Evolutionary conservation across 2,329 filamentous ascomycete species (phyloP), one percentile per base, ranked within the genome.

Genomic region (Scytalidium lignicola): DNA sequence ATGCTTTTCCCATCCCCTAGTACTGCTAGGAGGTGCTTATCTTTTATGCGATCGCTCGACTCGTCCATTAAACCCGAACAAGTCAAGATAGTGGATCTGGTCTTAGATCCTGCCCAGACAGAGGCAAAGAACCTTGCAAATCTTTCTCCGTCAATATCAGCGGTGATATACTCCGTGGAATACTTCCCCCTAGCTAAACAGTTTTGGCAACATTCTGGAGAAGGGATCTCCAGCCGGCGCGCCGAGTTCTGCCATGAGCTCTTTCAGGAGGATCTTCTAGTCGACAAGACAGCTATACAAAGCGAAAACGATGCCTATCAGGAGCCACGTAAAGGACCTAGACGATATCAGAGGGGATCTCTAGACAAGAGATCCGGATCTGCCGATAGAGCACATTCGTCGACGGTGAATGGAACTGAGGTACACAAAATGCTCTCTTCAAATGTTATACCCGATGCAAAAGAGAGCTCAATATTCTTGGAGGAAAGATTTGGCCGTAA

Each of bases 171-270:
- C 58, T 80, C 84, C 0, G 73, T 78, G 42, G 79, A 83, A 12
- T 70, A 82, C 17, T 91, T 85, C 59, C 70, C 80, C 3, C 68
- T 87, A 51, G 88, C 90, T n/a, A 97, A 96, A 67, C 81, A 90
- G 61, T 96, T 95, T 62, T 99, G 93, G 93, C 93, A 97, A 66
- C 93, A 99, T 67, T 87, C 88, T 1, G 93, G 93, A 18, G 91
- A 96, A 53, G 93, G 93, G 15, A 77, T 96, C 13, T 96, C 91
- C 1, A 96, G 91, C 65, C 84, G 93, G 44, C 82, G 90, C 39
- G 91, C 90, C 28, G 92, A 96, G 64, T 96, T 95, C 67, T 96
- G 88, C 63, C 82, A 90, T 52, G 74, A 78, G 40, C 76, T 92
- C 1, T 80, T 95, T 55, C 78, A 78, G 32, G 84, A 92, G 53